These are phyloP conservation scores for Cyberlindnera lachancei DNA, from an alignment of 805 yeast genomes.

Conservation along the genomic window DNA sequence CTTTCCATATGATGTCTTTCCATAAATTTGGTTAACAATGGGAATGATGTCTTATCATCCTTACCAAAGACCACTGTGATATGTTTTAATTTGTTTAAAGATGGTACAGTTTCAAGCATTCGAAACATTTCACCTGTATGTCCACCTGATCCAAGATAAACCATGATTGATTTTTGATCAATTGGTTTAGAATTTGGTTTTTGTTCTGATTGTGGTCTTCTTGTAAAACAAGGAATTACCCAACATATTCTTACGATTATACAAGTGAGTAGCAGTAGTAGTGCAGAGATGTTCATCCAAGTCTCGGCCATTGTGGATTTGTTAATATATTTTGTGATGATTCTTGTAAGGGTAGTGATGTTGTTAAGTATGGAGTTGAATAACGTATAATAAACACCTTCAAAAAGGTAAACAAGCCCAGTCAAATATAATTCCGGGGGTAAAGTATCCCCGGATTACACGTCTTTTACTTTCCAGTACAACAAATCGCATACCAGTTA, in stretches of 20 bases:
- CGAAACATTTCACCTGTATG: slow-evolving; percentile 96
- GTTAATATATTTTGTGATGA: too few relatives aligned
- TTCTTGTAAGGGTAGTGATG: too few relatives aligned
- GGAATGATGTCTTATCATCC: slow-evolving; percentile 44
- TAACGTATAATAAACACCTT: too few relatives aligned
- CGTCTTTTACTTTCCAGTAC: too few relatives aligned
- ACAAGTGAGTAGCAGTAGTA: slow-evolving; percentile 5
- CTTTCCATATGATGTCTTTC: slow-evolving; percentile 10
- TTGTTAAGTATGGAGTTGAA: too few relatives aligned
- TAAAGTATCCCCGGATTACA: too few relatives aligned
- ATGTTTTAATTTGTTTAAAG: slow-evolving; percentile 3
- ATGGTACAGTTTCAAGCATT: slow-evolving; percentile 36
- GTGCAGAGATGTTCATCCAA: slow-evolving; percentile 6
- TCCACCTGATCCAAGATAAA: slow-evolving; percentile 88
- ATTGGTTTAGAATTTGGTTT: not conserved
- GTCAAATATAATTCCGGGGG: too few relatives aligned
- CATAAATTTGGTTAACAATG: slow-evolving; percentile 19
- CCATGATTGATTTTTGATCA: slow-evolving; percentile 16
- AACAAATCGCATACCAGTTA: too few relatives aligned
- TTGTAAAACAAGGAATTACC: slow-evolving; percentile 13
- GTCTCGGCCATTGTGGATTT: too few relatives aligned
- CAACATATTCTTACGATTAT: slow-evolving; percentile 8
- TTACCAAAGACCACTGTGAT: slow-evolving; percentile 34
- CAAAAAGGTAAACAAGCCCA: too few relatives aligned
- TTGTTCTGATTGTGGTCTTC: too few relatives aligned